Evolutionary conservation across 2,329 filamentous ascomycete genomes (phyloP).

Genomic region (Colletotrichum sidae): DNA sequence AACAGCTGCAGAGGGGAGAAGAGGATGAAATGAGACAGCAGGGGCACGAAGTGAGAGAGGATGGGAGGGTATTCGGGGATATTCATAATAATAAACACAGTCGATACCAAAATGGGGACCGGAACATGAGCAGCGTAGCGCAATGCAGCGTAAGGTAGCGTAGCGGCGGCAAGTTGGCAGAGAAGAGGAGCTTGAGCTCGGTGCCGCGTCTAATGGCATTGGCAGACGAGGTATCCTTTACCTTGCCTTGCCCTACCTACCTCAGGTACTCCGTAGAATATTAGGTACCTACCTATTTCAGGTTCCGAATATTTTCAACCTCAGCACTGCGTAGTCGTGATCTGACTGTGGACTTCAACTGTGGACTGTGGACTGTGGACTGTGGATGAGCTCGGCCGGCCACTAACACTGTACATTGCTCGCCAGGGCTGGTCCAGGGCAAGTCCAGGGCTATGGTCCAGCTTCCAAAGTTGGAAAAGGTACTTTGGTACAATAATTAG

Average conservation of each 20-base stretch:
- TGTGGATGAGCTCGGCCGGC: too few species aligned
- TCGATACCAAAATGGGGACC: constrained; percentile 1
- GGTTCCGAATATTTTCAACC: too few species aligned
- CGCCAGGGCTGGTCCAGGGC: too few species aligned
- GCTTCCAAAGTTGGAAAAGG: too few species aligned
- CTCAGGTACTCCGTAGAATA: background rate
- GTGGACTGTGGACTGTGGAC: too few species aligned
- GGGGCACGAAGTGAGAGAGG: background rate
- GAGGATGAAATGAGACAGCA: constrained; percentile 21
- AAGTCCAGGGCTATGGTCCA: too few species aligned
- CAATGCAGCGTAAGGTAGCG: too few species aligned
- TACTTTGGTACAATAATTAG: too few species aligned
- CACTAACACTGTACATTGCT: too few species aligned
- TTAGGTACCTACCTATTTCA: background rate
- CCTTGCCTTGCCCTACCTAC: background rate
- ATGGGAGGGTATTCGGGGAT: constrained; percentile 33
- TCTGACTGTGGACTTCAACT: too few species aligned
- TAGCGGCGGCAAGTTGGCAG: background rate
- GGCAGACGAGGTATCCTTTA: constrained; percentile 11
- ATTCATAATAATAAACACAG: constrained; percentile 30
- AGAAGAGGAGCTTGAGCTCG: constrained; percentile 21
- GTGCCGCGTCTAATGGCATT: background rate
- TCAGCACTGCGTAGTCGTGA: too few species aligned
- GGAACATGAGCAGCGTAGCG: background rate
- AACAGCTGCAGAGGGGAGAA: constrained; percentile 7